Evolutionary conservation across 1,139 yeast genomes (phyloP).

Genomic region (Candida dubliniensis): DNA sequence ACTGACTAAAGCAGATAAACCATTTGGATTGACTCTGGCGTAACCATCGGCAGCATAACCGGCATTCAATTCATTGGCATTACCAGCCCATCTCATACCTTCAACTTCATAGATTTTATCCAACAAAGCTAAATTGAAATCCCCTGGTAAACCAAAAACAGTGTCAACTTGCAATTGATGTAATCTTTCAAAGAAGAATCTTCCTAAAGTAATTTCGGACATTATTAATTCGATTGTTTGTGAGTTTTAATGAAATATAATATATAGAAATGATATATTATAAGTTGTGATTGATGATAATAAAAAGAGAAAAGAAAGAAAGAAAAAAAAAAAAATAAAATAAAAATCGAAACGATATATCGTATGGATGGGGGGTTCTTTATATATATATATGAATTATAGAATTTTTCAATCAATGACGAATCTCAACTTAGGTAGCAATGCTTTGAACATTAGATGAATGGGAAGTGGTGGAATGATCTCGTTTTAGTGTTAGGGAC

Average conservation of each 20-base stretch:
- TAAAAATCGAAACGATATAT: too few species aligned
- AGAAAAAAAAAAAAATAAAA: too few species aligned
- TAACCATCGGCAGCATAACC: conserved; percentile 48
- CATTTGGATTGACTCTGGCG: conserved; percentile 31
- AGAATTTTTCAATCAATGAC: too few species aligned
- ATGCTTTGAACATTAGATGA: neutral
- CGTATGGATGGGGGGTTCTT: too few species aligned
- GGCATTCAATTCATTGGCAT: conserved; percentile 45
- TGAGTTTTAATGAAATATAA: conserved; percentile 34
- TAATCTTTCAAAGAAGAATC: conserved; percentile 45
- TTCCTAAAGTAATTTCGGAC: conserved; percentile 43
- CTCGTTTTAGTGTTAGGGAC: conserved; percentile 2
- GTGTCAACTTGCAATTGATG: conserved; percentile 41
- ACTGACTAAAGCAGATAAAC: conserved; percentile 38
- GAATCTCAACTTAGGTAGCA: too few species aligned
- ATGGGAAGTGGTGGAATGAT: conserved; percentile 7
- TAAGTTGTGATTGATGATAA: neutral
- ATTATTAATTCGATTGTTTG: conserved; percentile 53
- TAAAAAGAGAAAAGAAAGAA: too few species aligned
- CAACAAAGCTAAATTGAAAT: conserved; percentile 38
- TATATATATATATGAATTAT: too few species aligned
- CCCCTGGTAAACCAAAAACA: conserved; percentile 46
- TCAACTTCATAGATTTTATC: conserved; percentile 42
- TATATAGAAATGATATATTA: neutral
- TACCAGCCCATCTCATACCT: conserved; percentile 43